Base-by-base conservation (phyloP, 2,329 filamentous ascomycete genomes). In the Colletotrichum eleusines region DNA sequence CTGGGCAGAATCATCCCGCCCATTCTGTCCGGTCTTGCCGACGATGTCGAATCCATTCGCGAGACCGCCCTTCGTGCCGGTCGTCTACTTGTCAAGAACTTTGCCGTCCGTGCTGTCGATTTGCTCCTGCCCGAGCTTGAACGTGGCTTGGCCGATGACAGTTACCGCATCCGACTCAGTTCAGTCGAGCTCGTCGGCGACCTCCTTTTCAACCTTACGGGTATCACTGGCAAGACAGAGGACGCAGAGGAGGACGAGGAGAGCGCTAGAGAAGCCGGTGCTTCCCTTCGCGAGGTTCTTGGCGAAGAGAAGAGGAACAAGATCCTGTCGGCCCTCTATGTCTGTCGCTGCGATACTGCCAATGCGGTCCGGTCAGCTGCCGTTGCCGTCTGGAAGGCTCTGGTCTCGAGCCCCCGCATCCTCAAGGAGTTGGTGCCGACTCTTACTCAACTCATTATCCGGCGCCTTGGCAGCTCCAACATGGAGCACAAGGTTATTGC, bases 401-500 rank as follows among this genome's bases (percentile, higher is more conserved):
- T 98, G 77, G 96, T 99, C 57, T 93, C 95, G 69, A 95, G 92
- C 71, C 96, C 96, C 40, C 91, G 91, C 75, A 98, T 93, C 18
- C 90, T 99, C 77, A 97, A 97, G 84, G 96, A 99, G 79, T 89
- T 99, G 77, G 92, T 98, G 57, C 95, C 96, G 54, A 98, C 94
- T 1, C 91, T 99, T 72, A 97, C 94, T 7, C 95, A 98, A 80
- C 90, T 99, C 73, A 92, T 99, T 76, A 98, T 99, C 79, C 91
- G 94, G 71, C 93, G 96, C 59, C 88, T 99, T 75, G 96, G 94
- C 73, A 98, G 95, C 80, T 92, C 95, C 55, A 98, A 98, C 78
- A 95, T 97, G 91, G 96, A 99, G 81, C 96, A 99, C 81, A 98
- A 98, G 85, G 92, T 97, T 76, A 99, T 99, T 85, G 96, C 97